These are phyloP conservation scores for Colletotrichum sp. DNA, from an alignment of 2,329 filamentous ascomycete species.

Conservation along the genomic window DNA sequence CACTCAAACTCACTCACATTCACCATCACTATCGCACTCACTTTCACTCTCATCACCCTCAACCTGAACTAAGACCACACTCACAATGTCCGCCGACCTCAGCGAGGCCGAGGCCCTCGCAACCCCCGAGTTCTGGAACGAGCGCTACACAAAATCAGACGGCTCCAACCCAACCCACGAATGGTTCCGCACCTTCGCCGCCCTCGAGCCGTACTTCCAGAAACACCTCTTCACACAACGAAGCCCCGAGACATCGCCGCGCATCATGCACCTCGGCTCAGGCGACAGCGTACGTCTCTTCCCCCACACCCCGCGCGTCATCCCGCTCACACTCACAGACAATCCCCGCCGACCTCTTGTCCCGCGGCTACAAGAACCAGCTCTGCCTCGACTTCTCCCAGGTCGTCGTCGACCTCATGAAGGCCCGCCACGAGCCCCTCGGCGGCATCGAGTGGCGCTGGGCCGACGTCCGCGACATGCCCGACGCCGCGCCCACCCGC, in stretches of 20 bases:
- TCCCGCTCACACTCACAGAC: constrained; percentile 38
- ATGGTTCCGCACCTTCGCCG: constrained; percentile 56
- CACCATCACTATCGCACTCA: neutral
- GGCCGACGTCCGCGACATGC: constrained; percentile 57
- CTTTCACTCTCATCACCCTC: neutral
- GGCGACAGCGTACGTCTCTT: constrained; percentile 55
- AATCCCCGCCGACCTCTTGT: constrained; percentile 52
- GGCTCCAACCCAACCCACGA: constrained; percentile 50
- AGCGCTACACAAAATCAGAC: constrained; percentile 45
- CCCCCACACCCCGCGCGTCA: neutral
- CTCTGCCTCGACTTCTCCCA: constrained; percentile 62
- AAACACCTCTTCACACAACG: constrained; percentile 41
- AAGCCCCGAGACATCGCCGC: constrained; percentile 32
- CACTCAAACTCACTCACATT: neutral
- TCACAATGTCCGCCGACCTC: neutral
- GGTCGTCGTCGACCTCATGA: constrained; percentile 59
- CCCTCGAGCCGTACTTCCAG: constrained; percentile 52
- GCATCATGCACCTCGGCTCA: constrained; percentile 61
- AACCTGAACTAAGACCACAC: too few species aligned
- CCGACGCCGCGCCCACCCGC: constrained; percentile 34
- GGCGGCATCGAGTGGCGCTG: constrained; percentile 52
- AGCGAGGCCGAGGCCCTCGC: constrained; percentile 31
- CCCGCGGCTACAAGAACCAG: constrained; percentile 54
- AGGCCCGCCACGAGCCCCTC: constrained; percentile 39
- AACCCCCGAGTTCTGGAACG: constrained; percentile 54